Percentiles rank a stretch among this genome's conserved stretches.
phyloP scores from a whole-genome alignment of 306 rosid species.

The Rubus parviflorus region DNA sequence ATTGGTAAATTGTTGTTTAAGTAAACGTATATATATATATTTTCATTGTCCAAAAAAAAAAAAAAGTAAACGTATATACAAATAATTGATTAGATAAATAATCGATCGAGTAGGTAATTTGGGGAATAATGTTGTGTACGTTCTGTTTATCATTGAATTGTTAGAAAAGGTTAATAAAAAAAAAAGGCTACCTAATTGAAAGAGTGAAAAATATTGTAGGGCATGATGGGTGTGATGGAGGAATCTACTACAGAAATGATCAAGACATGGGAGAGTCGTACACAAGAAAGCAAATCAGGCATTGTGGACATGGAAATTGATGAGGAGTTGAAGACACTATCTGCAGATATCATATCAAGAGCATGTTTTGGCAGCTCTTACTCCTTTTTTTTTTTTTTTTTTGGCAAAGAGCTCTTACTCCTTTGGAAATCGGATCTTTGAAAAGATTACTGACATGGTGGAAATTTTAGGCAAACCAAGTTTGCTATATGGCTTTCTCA shows the following conservation, averaged over 20 bases:
- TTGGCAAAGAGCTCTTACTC: too few species aligned
- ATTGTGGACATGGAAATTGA: constrained; percentile 1
- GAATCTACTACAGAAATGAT: neutral
- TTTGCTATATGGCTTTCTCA: neutral
- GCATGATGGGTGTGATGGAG: constrained; percentile 6
- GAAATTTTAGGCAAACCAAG: neutral
- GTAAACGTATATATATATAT: too few species aligned
- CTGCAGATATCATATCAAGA: constrained; percentile 13
- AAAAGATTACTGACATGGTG: constrained; percentile 7
- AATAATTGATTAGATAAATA: too few species aligned
- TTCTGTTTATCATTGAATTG: neutral
- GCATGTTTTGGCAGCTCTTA: constrained; percentile 14
- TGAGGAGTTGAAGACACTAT: constrained; percentile 7
- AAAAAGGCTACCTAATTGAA: too few species aligned
- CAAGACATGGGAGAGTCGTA: neutral
- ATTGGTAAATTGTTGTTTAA: too few species aligned
- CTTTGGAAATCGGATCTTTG: constrained; percentile 6
- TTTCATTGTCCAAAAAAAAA: too few species aligned
- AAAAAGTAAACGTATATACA: too few species aligned
- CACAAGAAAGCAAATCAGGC: neutral
- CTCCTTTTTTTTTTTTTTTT: too few species aligned
- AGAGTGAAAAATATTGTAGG: neutral
- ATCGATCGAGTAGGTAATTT: too few species aligned
- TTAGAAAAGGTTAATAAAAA: too few species aligned
- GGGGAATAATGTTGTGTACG: too few species aligned